A percentile compares a stretch with the other conserved stretches of the same genome.
phyloP scores from a whole-genome alignment of 345 rosid genomes.

The Aegle marmelos region DNA sequence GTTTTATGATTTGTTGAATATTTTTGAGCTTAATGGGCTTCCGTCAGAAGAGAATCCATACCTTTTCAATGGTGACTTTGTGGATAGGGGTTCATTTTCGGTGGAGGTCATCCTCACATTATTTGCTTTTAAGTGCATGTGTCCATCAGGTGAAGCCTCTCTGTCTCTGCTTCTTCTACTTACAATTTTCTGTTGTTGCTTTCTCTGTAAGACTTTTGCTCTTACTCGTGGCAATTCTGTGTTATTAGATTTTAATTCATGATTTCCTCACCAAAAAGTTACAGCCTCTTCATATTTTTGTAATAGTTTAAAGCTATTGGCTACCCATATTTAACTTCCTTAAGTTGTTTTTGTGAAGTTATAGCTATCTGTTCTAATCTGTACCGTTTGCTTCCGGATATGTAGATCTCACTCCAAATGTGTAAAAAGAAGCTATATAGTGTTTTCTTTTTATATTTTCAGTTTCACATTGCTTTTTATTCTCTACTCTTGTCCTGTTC shows the following conservation, averaged over 20 bases:
- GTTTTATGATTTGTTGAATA: conserved; percentile 92
- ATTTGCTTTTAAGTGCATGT: conserved; percentile 95
- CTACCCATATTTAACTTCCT: not conserved
- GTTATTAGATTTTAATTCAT: not conserved
- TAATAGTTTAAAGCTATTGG: not conserved
- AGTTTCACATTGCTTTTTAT: not conserved
- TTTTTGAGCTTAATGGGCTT: conserved; percentile 93
- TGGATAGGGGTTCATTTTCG: conserved; percentile 97
- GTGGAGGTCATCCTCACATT: conserved; percentile 89
- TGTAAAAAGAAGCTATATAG: not conserved
- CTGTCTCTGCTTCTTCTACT: conserved; percentile 10
- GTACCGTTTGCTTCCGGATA: not conserved
- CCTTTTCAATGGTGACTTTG: conserved; percentile 96
- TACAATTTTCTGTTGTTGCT: not conserved
- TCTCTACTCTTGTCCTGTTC: not conserved
- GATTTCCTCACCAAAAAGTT: not conserved
- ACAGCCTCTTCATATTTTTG: not conserved
- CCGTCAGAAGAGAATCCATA: conserved; percentile 97
- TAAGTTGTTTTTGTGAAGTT: not conserved
- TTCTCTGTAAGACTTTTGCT: not conserved
- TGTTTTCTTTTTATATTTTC: not conserved
- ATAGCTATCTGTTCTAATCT: not conserved
- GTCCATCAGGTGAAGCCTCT: conserved; percentile 66
- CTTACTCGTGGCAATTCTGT: not conserved
- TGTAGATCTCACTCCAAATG: not conserved